Evolutionary conservation across 2,329 filamentous ascomycete genomes (phyloP).

Genomic region (Aspergillus pseudoglaucus): DNA sequence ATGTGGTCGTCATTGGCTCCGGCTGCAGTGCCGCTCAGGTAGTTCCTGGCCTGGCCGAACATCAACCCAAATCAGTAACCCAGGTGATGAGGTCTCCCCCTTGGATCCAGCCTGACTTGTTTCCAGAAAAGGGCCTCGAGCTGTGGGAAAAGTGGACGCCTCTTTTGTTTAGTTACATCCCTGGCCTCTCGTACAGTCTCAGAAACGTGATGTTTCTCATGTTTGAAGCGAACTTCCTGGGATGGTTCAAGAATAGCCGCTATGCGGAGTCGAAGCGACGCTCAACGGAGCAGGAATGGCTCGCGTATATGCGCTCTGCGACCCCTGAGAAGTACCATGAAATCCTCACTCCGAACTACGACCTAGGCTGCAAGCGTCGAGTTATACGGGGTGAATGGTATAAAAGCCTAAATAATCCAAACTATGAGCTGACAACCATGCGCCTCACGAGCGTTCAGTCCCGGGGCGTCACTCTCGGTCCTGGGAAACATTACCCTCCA

Average conservation of each 20-base stretch:
- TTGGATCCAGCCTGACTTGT: constrained; percentile 44
- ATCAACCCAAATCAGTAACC: constrained; percentile 50
- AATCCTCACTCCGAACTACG: constrained; percentile 56
- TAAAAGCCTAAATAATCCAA: constrained; percentile 45
- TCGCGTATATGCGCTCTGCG: constrained; percentile 42
- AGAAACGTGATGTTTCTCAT: constrained; percentile 41
- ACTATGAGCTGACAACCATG: constrained; percentile 50
- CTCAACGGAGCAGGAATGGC: constrained; percentile 36
- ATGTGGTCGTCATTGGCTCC: constrained; percentile 53
- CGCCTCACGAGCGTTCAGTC: constrained; percentile 45
- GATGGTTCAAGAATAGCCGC: constrained; percentile 36
- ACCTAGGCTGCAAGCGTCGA: constrained; percentile 58
- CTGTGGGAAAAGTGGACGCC: constrained; percentile 45
- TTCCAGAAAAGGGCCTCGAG: constrained; percentile 33
- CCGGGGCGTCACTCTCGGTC: constrained; percentile 46
- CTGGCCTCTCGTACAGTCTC: constrained; percentile 43
- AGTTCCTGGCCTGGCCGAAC: constrained; percentile 44
- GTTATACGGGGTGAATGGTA: constrained; percentile 56
- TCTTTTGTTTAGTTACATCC: constrained; percentile 42
- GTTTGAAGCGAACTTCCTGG: constrained; percentile 30
- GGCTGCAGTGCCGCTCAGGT: constrained; percentile 55
- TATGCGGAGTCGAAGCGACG: constrained; percentile 34
- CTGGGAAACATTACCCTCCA: constrained; percentile 42
- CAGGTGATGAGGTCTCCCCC: constrained; percentile 55
- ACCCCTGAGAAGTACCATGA: constrained; percentile 57